These are phyloP conservation scores for Galerina sulciceps DNA, from an alignment of 768 basidiomycete species.

Conservation along the genomic window DNA sequence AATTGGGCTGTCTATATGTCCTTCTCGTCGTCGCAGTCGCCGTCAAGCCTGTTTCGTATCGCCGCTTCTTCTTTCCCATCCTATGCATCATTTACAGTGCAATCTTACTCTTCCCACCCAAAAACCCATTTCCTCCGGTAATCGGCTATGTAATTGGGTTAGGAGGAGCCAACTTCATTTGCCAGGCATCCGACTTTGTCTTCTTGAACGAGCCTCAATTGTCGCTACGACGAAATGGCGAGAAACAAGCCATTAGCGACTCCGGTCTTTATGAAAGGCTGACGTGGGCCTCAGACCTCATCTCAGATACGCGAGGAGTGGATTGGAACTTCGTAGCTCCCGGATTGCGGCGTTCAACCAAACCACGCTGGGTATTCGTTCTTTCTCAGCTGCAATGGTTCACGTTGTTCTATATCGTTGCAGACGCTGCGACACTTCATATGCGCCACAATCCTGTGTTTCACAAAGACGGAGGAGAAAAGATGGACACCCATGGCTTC, in stretches of 20 bases:
- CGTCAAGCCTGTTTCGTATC: too few relatives aligned
- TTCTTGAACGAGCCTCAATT: conserved; percentile 8
- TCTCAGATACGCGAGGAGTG: conserved; percentile 1
- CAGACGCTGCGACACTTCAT: neutral
- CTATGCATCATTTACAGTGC: too few relatives aligned
- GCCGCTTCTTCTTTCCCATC: too few relatives aligned
- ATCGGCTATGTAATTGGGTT: neutral
- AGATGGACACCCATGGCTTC: conserved; percentile 1
- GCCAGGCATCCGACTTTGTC: conserved; percentile 9
- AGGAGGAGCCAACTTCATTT: neutral
- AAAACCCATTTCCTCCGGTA: neutral
- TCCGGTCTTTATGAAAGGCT: neutral
- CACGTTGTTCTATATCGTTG: neutral
- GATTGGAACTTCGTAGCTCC: conserved; percentile 12
- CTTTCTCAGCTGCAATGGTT: neutral
- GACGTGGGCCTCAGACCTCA: conserved; percentile 3
- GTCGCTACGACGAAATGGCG: conserved; percentile 2
- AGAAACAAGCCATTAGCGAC: neutral
- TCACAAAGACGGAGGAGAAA: neutral
- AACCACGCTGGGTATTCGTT: conserved; percentile 2
- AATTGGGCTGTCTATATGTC: too few relatives aligned
- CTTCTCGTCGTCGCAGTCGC: too few relatives aligned
- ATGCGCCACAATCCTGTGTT: conserved; percentile 2
- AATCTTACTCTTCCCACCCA: neutral
- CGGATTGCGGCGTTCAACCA: neutral